These are phyloP conservation scores for Hypoxylon sp. DNA, from an alignment of 2,329 filamentous ascomycete genomes.

Conservation along the genomic window DNA sequence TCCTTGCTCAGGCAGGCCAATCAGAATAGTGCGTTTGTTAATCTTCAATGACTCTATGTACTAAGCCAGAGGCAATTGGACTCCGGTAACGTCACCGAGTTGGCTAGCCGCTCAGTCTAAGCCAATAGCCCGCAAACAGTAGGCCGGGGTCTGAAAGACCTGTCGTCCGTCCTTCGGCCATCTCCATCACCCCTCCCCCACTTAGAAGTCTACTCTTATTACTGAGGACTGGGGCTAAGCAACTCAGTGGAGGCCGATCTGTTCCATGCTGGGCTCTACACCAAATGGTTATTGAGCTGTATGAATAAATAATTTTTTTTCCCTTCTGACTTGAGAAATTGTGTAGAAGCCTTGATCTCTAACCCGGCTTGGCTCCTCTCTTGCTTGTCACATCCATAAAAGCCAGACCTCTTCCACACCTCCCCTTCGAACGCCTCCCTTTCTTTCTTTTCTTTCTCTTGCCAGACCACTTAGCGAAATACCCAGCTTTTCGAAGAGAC, in stretches of 20 bases:
- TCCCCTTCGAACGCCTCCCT: conserved; percentile 49
- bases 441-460: conserved; percentile 51
- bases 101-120: conserved; percentile 42
- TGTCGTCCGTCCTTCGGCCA: conserved; percentile 51
- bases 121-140: conserved; percentile 47
- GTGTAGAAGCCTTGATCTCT: conserved; percentile 36
- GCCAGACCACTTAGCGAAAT: conserved; percentile 50
- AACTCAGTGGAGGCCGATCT: conserved; percentile 47
- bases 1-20: conserved; percentile 47
- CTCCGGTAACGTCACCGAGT: conserved; percentile 53
- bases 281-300: conserved; percentile 37
- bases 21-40: conserved; percentile 50
- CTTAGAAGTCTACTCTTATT: conserved; percentile 41
- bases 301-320: conserved; percentile 46
- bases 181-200: conserved; percentile 48
- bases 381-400: conserved; percentile 52
- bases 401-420: conserved; percentile 51
- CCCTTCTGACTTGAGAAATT: conserved; percentile 29
- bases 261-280: conserved; percentile 34
- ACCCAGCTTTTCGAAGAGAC: conserved; percentile 42
- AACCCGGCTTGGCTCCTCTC: conserved; percentile 45
- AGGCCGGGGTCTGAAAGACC: conserved; percentile 42
- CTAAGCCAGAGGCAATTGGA: conserved; percentile 39
- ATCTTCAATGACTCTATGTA: conserved; percentile 45
- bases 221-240: conserved; percentile 38